Base-by-base conservation (phyloP, 1,284 basidiomycete genomes). In the Malassezia nana region DNA sequence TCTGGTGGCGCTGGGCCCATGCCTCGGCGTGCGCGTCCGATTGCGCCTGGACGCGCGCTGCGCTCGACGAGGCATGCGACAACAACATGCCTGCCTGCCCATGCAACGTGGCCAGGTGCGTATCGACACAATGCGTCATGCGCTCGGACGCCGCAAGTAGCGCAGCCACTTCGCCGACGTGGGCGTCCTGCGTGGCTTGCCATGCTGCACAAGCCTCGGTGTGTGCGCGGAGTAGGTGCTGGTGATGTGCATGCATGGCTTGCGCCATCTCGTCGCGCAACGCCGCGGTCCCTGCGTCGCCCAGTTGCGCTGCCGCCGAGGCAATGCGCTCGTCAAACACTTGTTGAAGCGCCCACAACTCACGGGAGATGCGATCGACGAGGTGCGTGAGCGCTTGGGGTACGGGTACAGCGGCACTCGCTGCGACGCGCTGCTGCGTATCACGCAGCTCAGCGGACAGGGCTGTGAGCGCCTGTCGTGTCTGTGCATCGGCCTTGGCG, bases 401-500 rank as follows among this genome's bases (percentile, higher is more conserved):
- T 9, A 45, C 26, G 4, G 6, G 24, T 6, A 31, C 18, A 8
- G 9, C 5, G 3, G 43, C 43, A 24, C 29, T 30, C 7, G 43
- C 43, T 9, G 22, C 30, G 7, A 45, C 30, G 16, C 15, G 18
- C 16, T 30, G 15, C 12, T 28, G 43, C 29, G 45, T 30, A 30
- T 47, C 45, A 20, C 33, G 45, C 30, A 38, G 32, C 25, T 47
- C 28, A 13, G 33, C 16, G 1, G 33, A 12, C 3, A 47, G 20
- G 3, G 22, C 18, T 2, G 46, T 24, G 12, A 50, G 41, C 18
- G 48, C 35, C 13, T 26, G 20, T 15, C 41, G 52, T 26, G 46
- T 38, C 28, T 54, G 46, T 2, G 12, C 28, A 22, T 54, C 46
- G 8, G 20, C 39, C 15, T 44, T 33, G 8, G 47, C 41, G 25